These are phyloP conservation scores for Amorphotheca resinae DNA, from an alignment of 495 filamentous ascomycete genomes.

Conservation along the genomic window DNA sequence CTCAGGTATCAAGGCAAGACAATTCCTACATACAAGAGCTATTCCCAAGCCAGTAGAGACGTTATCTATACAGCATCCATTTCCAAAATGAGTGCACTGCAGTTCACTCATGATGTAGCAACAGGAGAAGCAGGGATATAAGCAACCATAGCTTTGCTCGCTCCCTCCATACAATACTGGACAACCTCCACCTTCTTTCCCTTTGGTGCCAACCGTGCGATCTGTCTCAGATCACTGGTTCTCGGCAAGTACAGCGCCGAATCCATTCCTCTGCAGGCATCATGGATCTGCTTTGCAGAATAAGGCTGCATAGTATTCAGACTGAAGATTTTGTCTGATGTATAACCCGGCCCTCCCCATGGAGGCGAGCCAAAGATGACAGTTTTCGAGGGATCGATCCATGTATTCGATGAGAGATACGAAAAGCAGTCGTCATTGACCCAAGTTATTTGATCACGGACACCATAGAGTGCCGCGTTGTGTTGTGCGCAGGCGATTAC, in stretches of 20 bases:
- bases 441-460: slow-evolving; percentile 67
- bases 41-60: no score
- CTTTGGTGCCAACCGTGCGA: slow-evolving; percentile 46
- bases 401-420: slow-evolving; percentile 19
- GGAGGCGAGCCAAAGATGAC: slow-evolving; percentile 85
- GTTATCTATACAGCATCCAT: no score
- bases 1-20: no score
- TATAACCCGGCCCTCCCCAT: slow-evolving; percentile 86
- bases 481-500: slow-evolving; percentile 80
- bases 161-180: slow-evolving; percentile 85
- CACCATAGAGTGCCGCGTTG: slow-evolving; percentile 82
- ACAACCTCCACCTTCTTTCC: slow-evolving; percentile 51
- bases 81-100: no score
- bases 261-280: slow-evolving; percentile 39
- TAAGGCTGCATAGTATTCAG: slow-evolving; percentile 85
- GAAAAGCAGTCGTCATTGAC: slow-evolving; percentile 72
- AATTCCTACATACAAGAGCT: no score
- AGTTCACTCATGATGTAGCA: not conserved
- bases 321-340: slow-evolving; percentile 66
- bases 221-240: slow-evolving; percentile 73
- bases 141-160: slow-evolving; percentile 63
- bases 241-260: slow-evolving; percentile 74
- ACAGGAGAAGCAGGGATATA: slow-evolving; percentile 28
- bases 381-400: slow-evolving; percentile 14
- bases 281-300: slow-evolving; percentile 47